Evolutionary conservation across 2,329 filamentous ascomycete genomes (phyloP).

Genomic region (Aspergillus unguis): DNA sequence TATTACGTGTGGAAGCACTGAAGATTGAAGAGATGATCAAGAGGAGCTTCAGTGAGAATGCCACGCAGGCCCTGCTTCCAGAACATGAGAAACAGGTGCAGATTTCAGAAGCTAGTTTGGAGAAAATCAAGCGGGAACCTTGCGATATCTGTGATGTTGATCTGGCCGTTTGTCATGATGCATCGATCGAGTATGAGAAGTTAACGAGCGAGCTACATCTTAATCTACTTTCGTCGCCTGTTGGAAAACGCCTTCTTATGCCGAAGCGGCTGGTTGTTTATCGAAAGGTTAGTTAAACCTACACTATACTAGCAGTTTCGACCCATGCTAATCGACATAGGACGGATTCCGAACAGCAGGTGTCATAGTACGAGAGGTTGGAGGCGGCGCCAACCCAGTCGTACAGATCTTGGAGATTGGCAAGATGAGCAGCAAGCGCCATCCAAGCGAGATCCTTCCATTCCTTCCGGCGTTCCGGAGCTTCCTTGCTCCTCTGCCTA

Average conservation of each 20-base stretch:
- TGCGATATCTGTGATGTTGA: conserved; percentile 79
- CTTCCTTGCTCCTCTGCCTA: conserved; percentile 65
- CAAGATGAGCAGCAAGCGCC: conserved; percentile 63
- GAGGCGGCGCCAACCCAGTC: conserved; percentile 62
- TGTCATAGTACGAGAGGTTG: conserved; percentile 71
- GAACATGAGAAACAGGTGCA: conserved; percentile 96
- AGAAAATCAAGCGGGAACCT: conserved; percentile 80
- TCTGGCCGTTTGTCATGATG: conserved; percentile 76
- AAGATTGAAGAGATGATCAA: conserved; percentile 99
- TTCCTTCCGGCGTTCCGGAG: conserved; percentile 70
- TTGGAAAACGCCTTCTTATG: conserved; percentile 75
- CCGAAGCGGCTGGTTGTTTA: conserved; percentile 77
- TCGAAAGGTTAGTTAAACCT: conserved; percentile 50
- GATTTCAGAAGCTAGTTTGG: conserved; percentile 84
- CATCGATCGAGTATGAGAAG: conserved; percentile 73
- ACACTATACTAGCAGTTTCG: neutral
- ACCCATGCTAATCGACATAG: conserved; percentile 38
- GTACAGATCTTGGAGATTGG: conserved; percentile 77
- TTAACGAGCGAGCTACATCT: conserved; percentile 79
- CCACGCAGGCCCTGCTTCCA: conserved; percentile 87
- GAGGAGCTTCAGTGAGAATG: conserved; percentile 96
- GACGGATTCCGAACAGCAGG: conserved; percentile 80
- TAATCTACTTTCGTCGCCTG: conserved; percentile 71
- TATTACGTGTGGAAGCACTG: conserved; percentile 88
- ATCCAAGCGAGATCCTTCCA: conserved; percentile 81